Evolutionary conservation across 345 rosid species (phyloP), one percentile per base, ranked within the genome.

Genomic region (Gossypium rotundifolium): DNA sequence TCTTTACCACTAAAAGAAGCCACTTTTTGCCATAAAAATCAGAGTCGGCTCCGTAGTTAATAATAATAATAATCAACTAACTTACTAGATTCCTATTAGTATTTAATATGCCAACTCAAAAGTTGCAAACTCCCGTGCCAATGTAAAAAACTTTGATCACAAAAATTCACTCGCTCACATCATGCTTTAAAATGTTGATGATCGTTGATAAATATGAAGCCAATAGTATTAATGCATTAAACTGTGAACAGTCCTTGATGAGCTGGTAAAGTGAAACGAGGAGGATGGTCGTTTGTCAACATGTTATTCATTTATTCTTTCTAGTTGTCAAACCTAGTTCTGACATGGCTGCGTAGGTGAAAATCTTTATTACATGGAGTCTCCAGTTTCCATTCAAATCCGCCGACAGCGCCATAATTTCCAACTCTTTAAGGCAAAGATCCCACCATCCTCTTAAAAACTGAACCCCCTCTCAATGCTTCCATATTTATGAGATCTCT

Each of bases 311-410:
- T 58, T 54, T 57, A 38, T 54, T 58, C 63, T 71, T 40, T 72
- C 40, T 13, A 13, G 63, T 51, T 76, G 59, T 9, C 11, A 14
- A 18, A 11, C 42, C 61, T 60, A 20, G 59, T 58, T 52, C 53
- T 38, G 9, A 55, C 33, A 65, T 70, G 20, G 33, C 0, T 20
- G 63, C 68, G 81, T 78, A 82, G 89, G 84, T 86, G 89, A 83
- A 78, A 69, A 81, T 70, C 85, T 79, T 86, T 25, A 86, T 79
- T 84, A 84, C 86, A 68, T 5, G 67, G 16, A 29, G 52, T 59
- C 61, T 57, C 9, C 23, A 55, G 60, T 86, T 74, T 23, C 69
- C 55, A 25, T 69, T 73, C 65, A 75, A 33, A 51, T 77, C 78
- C 84, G 79, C 89, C 84, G 87, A 82, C 87, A 75, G n/a, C 22